Base-by-base conservation (phyloP, 1,284 basidiomycete species). In the Moniliella sp. region DNA sequence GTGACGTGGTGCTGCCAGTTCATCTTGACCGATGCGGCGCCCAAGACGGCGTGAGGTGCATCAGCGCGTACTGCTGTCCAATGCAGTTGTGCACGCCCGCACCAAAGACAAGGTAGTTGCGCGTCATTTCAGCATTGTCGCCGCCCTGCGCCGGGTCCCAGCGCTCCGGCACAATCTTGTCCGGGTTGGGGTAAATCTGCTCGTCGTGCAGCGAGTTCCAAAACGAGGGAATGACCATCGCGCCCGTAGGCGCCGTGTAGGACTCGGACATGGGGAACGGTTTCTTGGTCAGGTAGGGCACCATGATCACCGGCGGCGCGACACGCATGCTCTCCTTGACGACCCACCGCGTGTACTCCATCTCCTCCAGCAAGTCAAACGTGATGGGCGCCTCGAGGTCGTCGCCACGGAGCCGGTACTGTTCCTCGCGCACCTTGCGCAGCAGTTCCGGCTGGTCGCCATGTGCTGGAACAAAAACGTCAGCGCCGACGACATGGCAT, bases 31-130 rank as follows among this genome's bases (percentile, higher is more conserved):
- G 72, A 71, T 0, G 86, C 86, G n/a, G 74, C 75, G 4, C 78
- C 83, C 16, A 94, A 67, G 3, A 78, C 75, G 14, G 86, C 69
- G 72, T 76, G 34, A 94, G 80, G 63, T 93, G 88, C 74, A 84
- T 76, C 48, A 71, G 71, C 25, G 84, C 83, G 61, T 97, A 94
- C 62, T 91, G 81, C 36, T 81, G 60, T 23, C 82, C 88, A 43
- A 93, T 86, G 64, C 86, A 93, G 55, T 61, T 46, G 40, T 62
- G 61, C 32, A 86, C 82, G 5, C 88, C 88, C 43, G 72, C 75
- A 35, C 88, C 88, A 62, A 86, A 97, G 16, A 94, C 82, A 43
- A 97, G 73, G 62, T 82, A 97, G 66, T 94, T 91, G n/a, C n/a
- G n/a, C n/a, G n/a, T n/a, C n/a, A n/a, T n/a, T n/a, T n/a, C n/a